A percentile compares a stretch with the other conserved stretches of the same genome.
phyloP scores from a whole-genome alignment of 2,329 filamentous ascomycete genomes.

The Xylaria sp. region DNA sequence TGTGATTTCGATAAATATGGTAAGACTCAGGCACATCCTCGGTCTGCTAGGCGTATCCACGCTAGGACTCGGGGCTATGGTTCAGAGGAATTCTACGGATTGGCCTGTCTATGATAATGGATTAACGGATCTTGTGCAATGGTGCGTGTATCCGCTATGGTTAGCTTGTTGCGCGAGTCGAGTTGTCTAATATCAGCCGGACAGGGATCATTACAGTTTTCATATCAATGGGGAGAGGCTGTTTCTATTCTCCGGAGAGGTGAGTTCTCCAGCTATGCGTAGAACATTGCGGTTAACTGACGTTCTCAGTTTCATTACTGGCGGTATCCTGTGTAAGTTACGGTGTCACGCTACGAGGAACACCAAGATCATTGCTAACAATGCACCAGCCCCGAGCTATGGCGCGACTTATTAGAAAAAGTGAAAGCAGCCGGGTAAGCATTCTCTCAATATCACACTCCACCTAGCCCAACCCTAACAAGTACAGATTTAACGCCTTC shows the following conservation, averaged over 20 bases:
- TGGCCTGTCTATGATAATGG: constrained; percentile 43
- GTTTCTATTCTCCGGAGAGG: constrained; percentile 51
- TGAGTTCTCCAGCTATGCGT: constrained; percentile 23
- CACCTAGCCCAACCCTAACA: not conserved
- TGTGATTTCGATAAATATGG: no score
- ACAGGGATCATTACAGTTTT: constrained; percentile 51
- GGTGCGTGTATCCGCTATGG: constrained; percentile 30
- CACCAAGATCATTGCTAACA: not conserved
- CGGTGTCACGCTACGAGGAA: not conserved
- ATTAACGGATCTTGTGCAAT: constrained; percentile 43
- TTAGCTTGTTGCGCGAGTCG: not conserved
- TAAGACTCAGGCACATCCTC: not conserved
- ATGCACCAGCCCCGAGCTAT: constrained; percentile 42
- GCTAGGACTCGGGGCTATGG: not conserved
- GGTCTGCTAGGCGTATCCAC: constrained; percentile 5
- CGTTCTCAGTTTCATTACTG: constrained; percentile 48
- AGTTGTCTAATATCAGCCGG: not conserved
- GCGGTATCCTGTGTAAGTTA: constrained; percentile 48
- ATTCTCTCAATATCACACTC: not conserved
- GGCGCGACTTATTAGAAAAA: constrained; percentile 51
- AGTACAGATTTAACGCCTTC: constrained; percentile 48
- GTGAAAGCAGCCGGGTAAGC: constrained; percentile 48
- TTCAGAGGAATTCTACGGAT: constrained; percentile 24
- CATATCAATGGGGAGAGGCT: constrained; percentile 48
- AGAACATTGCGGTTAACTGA: not conserved